Evolutionary conservation across 164 flowering plant species (phyloP), one percentile per base, ranked within the genome.

Genomic region (Vitis riparia): DNA sequence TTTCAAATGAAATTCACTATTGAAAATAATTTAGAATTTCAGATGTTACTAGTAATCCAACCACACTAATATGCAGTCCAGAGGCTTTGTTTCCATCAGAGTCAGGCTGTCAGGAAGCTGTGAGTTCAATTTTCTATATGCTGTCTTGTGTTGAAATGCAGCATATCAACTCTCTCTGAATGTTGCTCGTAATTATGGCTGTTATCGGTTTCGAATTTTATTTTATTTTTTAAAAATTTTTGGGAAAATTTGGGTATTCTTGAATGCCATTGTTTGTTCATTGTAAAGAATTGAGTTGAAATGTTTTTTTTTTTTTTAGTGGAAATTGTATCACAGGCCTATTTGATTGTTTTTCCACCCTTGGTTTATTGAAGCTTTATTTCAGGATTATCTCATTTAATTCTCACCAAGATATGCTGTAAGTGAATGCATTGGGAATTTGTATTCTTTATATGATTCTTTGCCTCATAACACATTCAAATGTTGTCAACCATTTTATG

Each of bases 1-100:
- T 71, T 65, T 79, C 32, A 82, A 82, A 60, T 86, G 78, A 86
- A 70, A 23, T 48, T 49, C 58, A 23, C 10, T 30, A 7, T 37
- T 60, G 32, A 47, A 67, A 71, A 62, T 49, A 49, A 50, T 65
- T 48, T 58, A 15, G 56, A 66, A 16, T 16, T 27, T 29, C 44
- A 19, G 14, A 23, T 52, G 55, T 27, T 19, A 19, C 23, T 19
- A 65, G 19, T 13, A 16, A 29, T 53, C 50, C 49, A 9, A 8
- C 58, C 29, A 11, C 50, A 63, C 49, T 56, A 59, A 49, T 55
- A 27, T 52, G 62, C 48, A 8, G 11, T 47, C 52, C 30, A n/a
- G 23, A n/a, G 50, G 30, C 11, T 55, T 58, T 55, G 16, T 63
- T 47, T 55, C 59, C 9, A 55, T 67, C 44, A 47, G 58, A 63